phyloP scores from a whole-genome alignment of 2,329 filamentous ascomycete genomes.

The Fusarium begoniae region DNA sequence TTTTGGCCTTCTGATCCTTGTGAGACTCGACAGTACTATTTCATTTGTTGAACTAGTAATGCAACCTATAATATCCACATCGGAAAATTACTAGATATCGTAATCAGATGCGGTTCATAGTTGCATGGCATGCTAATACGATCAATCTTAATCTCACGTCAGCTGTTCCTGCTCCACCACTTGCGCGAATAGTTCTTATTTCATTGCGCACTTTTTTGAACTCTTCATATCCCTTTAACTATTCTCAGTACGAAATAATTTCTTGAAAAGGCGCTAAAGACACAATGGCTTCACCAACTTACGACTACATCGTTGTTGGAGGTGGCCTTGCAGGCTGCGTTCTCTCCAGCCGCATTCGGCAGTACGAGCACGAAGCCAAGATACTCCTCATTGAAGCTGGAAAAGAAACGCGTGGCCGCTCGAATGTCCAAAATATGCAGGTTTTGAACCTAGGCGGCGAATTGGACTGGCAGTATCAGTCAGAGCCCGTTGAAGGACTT shows the following conservation, averaged over 20 bases:
- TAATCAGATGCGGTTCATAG: not conserved
- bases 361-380: slow-evolving; percentile 32
- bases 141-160: not conserved
- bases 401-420: slow-evolving; percentile 33
- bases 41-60: not conserved
- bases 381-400: slow-evolving; percentile 54
- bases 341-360: slow-evolving; percentile 44
- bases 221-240: not conserved
- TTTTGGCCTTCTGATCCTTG: not conserved
- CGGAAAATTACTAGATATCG: not conserved
- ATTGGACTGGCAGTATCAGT: slow-evolving; percentile 50
- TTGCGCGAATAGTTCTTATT: not conserved
- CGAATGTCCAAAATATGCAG: slow-evolving; percentile 34
- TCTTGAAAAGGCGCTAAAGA: fast-evolving
- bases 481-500: slow-evolving; percentile 43
- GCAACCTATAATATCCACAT: not conserved
- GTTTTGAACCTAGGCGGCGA: slow-evolving; percentile 43
- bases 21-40: too few relatives aligned
- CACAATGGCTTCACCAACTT: slow-evolving; percentile 2
- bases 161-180: not conserved
- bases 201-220: not conserved
- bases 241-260: not conserved
- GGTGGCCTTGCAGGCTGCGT: slow-evolving; percentile 48
- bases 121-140: not conserved
- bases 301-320: slow-evolving; percentile 46